A percentile compares a stretch with the other conserved stretches of the same genome.
Conservation (phyloP, 148 eudicot species). For the Tetragonia tetragonoides region DNA sequence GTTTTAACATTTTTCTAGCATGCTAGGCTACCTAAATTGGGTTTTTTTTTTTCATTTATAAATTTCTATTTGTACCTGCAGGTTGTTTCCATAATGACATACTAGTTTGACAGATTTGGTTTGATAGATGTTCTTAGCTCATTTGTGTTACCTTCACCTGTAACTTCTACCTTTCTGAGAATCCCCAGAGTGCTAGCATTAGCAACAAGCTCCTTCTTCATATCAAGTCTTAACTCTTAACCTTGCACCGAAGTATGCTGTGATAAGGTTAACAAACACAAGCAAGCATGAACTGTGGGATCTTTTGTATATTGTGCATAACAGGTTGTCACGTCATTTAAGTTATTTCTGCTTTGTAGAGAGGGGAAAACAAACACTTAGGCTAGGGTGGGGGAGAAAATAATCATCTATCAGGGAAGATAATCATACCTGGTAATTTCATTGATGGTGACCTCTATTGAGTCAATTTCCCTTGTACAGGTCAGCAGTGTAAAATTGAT, state of each 20-base stretch:
- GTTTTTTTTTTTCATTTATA: not conserved
- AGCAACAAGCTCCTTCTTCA: not conserved
- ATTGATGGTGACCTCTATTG: not conserved
- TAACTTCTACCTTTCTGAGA: not conserved
- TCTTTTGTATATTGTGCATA: not conserved
- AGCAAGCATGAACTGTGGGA: not conserved
- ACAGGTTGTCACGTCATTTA: not conserved
- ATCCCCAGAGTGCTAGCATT: not conserved
- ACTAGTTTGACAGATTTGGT: not conserved
- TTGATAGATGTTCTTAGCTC: not conserved
- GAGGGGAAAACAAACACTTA: no score
- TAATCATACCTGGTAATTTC: not conserved
- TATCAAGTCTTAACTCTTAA: not conserved
- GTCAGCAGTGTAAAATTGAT: conserved; percentile 56
- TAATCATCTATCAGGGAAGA: no score
- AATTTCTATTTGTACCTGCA: not conserved
- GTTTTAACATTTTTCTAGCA: not conserved
- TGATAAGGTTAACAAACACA: no score
- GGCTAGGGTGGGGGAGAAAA: not conserved
- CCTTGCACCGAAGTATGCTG: not conserved
- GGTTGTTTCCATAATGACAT: not conserved
- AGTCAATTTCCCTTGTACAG: conserved; percentile 33
- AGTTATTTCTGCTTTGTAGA: no score
- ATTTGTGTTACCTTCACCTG: not conserved
- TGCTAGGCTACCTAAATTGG: not conserved